Evolutionary conservation across 2,329 filamentous ascomycete genomes (phyloP).

Genomic region (Ophiognomonia clavigignenti-juglandacearum): DNA sequence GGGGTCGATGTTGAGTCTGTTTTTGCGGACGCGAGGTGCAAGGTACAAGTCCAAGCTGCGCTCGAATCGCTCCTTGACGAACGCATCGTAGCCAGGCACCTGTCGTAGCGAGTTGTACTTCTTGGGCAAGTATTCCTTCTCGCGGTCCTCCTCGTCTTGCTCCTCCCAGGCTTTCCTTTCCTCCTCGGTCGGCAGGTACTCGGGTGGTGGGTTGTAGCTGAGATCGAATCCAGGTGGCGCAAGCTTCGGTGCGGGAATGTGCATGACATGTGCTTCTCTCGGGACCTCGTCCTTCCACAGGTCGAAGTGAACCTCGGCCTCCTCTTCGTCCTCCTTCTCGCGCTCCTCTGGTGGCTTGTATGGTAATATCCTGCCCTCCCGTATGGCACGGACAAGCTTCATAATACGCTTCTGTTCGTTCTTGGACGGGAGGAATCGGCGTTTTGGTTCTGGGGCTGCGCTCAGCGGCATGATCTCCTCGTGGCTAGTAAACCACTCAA

Average conservation of each 20-base stretch:
- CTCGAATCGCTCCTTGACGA: conserved; percentile 95
- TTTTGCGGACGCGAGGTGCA: conserved; percentile 80
- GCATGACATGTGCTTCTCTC: conserved; percentile 81
- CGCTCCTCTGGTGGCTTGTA: conserved; percentile 70
- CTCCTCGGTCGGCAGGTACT: conserved; percentile 83
- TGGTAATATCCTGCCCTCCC: conserved; percentile 87
- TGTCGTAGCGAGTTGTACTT: conserved; percentile 81
- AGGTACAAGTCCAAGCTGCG: conserved; percentile 93
- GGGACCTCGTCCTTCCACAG: conserved; percentile 92
- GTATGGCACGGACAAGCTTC: conserved; percentile 94
- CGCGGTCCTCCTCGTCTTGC: conserved; percentile 81
- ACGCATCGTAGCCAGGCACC: conserved; percentile 83
- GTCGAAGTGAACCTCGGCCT: conserved; percentile 73
- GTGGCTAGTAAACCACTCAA: conserved; percentile 90
- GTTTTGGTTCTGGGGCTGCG: conserved; percentile 90
- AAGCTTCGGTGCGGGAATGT: conserved; percentile 89
- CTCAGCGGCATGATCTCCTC: conserved; percentile 93
- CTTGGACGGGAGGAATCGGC: conserved; percentile 92
- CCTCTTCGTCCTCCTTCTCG: conserved; percentile 65
- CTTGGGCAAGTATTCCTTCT: conserved; percentile 81
- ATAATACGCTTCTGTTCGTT: conserved; percentile 95
- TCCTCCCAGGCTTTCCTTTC: conserved; percentile 84
- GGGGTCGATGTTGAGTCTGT: conserved; percentile 94
- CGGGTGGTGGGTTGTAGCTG: conserved; percentile 91
- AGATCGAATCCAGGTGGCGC: conserved; percentile 91